Conservation (phyloP, 2,329 filamentous ascomycete species). For the Aspergillus felis region DNA sequence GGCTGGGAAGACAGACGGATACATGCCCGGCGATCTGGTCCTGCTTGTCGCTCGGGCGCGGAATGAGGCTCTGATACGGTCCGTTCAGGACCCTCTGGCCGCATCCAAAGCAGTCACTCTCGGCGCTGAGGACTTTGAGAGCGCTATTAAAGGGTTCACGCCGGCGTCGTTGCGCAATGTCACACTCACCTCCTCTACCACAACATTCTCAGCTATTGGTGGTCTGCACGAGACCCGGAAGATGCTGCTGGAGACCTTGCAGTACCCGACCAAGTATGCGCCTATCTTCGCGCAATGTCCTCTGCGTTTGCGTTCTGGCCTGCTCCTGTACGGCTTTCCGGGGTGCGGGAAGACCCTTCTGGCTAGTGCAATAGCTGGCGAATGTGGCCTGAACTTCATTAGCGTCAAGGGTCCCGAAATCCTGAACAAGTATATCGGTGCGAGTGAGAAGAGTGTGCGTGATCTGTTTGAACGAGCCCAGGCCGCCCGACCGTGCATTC, state of each 20-base stretch:
- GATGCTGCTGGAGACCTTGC: conserved; percentile 87
- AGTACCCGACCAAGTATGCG: conserved; percentile 96
- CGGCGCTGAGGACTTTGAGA: conserved; percentile 71
- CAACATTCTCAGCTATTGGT: conserved; percentile 87
- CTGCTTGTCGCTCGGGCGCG: conserved; percentile 81
- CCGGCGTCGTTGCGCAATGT: conserved; percentile 93
- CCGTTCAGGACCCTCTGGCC: conserved; percentile 57
- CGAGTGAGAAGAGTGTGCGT: conserved; percentile 91
- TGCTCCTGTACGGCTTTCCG: conserved; percentile 90
- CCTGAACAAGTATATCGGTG: conserved; percentile 97
- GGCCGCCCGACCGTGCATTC: conserved; percentile 84
- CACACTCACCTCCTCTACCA: conserved; percentile 86
- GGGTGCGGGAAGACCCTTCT: conserved; percentile 96
- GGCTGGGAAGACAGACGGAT: conserved; percentile 90
- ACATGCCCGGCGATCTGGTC: conserved; percentile 92
- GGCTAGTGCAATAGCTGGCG: conserved; percentile 92
- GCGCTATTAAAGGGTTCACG: conserved; percentile 85
- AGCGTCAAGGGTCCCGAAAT: conserved; percentile 98
- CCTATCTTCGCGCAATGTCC: conserved; percentile 97
- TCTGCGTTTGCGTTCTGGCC: conserved; percentile 84
- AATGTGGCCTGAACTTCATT: conserved; percentile 98
- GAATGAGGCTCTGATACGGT: conserved; percentile 87
- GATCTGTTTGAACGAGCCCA: conserved; percentile 89
- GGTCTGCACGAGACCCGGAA: conserved; percentile 81
- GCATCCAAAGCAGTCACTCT: conserved; percentile 59